Evolutionary conservation across 78 protist species (phyloP).

Genomic region (Dictyostelium intermedium): DNA sequence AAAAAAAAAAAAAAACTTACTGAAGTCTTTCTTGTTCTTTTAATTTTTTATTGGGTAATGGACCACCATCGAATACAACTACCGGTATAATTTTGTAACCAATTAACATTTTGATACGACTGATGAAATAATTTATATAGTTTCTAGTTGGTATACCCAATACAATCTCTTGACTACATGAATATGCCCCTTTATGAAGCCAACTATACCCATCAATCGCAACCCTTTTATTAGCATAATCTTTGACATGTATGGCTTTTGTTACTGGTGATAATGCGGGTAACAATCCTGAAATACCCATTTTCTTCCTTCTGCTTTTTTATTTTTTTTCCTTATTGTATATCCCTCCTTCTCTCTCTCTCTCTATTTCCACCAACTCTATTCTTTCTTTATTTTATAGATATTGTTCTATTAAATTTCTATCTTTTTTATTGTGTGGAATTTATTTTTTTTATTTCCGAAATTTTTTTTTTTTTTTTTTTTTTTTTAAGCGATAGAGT

Average conservation of each 20-base stretch:
- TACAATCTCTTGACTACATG: slow-evolving; percentile 89
- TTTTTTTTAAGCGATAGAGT: neutral
- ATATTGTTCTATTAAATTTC: too few species aligned
- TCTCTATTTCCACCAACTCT: neutral
- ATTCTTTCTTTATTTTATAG: neutral
- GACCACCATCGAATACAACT: slow-evolving; percentile 94
- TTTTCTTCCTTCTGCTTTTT: neutral
- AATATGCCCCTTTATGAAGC: slow-evolving; percentile 90
- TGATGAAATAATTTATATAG: slow-evolving; percentile 63
- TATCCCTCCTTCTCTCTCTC: too few species aligned
- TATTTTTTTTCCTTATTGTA: neutral
- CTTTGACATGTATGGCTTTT: slow-evolving; percentile 66
- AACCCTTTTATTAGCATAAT: slow-evolving; percentile 75
- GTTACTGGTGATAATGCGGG: slow-evolving; percentile 64
- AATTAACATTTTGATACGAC: slow-evolving; percentile 71
- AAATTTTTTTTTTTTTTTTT: too few species aligned
- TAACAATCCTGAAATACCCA: slow-evolving; percentile 93
- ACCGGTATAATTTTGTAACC: slow-evolving; percentile 83
- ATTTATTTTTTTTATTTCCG: too few species aligned
- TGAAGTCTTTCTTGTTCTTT: slow-evolving; percentile 82
- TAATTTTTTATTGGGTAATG: slow-evolving; percentile 87
- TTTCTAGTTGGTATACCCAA: slow-evolving; percentile 60
- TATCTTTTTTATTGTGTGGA: too few species aligned
- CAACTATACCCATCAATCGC: slow-evolving; percentile 95
- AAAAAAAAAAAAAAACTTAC: slow-evolving; percentile 30